phyloP scores from a whole-genome alignment of 352 stramenopile genomes.

The Thraustotheca clavata region DNA sequence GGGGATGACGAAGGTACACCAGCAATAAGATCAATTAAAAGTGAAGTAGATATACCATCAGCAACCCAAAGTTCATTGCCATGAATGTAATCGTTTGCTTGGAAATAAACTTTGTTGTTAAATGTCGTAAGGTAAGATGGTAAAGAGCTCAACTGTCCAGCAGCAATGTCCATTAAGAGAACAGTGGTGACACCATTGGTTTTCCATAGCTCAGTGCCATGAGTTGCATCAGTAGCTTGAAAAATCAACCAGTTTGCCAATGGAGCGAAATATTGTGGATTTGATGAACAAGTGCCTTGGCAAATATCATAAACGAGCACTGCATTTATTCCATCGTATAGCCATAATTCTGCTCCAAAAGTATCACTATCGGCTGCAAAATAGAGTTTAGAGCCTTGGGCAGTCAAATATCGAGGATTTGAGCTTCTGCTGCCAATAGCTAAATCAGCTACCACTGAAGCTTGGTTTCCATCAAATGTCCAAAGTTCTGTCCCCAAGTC shows the following conservation, averaged over 20 bases:
- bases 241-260: conserved; percentile 51
- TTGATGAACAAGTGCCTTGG: conserved; percentile 32
- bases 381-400: conserved; percentile 30
- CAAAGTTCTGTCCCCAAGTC: conserved; percentile 66
- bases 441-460: conserved; percentile 31
- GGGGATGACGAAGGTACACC: neutral
- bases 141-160: conserved; percentile 32
- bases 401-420: conserved; percentile 31
- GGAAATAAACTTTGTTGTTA: conserved; percentile 41
- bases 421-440: conserved; percentile 36
- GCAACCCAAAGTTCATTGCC: conserved; percentile 63
- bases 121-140: conserved; percentile 52
- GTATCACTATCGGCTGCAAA: conserved; percentile 40
- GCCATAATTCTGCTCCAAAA: conserved; percentile 50
- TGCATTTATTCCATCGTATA: conserved; percentile 41
- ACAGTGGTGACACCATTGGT: conserved; percentile 49
- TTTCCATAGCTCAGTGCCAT: conserved; percentile 74
- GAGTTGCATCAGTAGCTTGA: conserved; percentile 70
- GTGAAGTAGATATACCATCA: conserved; percentile 37
- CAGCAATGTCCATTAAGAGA: conserved; percentile 53
- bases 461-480: conserved; percentile 50
- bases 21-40: conserved; percentile 28
- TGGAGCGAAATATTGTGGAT: conserved; percentile 41
- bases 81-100: conserved; percentile 44
- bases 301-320: conserved; percentile 57